These are phyloP conservation scores for Nitzschia sp. DNA, from an alignment of 108 stramenopile species.

Conservation along the genomic window DNA sequence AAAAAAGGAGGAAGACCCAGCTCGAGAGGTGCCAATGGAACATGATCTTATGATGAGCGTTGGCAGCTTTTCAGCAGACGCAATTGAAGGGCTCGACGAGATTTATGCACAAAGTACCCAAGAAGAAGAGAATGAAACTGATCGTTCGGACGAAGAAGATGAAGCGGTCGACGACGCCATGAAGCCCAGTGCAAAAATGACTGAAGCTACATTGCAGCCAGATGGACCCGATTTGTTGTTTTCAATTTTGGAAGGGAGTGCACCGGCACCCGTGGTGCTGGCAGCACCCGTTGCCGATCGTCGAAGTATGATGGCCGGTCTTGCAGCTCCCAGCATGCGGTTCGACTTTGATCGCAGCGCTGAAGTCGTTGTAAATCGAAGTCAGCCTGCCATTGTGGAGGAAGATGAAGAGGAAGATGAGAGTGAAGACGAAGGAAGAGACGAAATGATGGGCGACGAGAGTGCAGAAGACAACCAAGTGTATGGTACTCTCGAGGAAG, in stretches of 20 bases:
- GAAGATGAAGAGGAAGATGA: constrained; percentile 9
- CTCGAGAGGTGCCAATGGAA: background rate
- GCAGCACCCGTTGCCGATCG: background rate
- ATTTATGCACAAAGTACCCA: background rate
- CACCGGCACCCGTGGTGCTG: background rate
- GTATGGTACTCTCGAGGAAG: background rate
- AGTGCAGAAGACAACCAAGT: background rate
- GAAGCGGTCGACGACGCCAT: background rate
- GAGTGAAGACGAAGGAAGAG: background rate
- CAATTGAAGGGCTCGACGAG: constrained; percentile 1
- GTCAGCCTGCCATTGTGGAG: background rate
- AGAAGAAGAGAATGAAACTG: background rate
- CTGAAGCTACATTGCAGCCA: too few species aligned
- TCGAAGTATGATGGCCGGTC: background rate
- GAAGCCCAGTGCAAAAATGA: too few species aligned
- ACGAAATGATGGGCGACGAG: background rate
- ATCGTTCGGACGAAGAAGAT: background rate
- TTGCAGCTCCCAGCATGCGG: background rate
- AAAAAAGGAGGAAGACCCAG: background rate
- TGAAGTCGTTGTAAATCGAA: background rate
- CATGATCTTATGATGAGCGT: constrained; percentile 2
- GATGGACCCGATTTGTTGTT: background rate
- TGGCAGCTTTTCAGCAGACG: constrained; percentile 4
- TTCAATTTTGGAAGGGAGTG: background rate
- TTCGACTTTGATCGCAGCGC: background rate